Evolutionary conservation across 495 filamentous ascomycete species (phyloP).

Genomic region (Xylaria palmicola): DNA sequence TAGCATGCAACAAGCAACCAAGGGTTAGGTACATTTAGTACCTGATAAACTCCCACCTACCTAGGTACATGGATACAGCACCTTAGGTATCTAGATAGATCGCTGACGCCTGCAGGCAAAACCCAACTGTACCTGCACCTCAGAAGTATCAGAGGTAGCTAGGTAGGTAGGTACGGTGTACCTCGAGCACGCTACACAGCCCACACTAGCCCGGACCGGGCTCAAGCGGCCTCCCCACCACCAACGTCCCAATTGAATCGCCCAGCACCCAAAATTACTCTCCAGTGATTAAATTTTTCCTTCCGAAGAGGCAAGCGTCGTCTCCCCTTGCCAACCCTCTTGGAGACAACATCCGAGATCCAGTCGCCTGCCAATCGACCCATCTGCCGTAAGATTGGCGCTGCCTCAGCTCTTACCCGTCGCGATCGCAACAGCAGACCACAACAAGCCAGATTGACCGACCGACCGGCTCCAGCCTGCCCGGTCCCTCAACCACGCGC

Average conservation of each 20-base stretch:
- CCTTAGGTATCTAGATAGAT: too few relatives aligned
- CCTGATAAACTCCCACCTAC: too few relatives aligned
- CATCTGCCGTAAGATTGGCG: conserved; percentile 14
- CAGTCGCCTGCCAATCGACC: conserved; percentile 18
- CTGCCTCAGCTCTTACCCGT: conserved; percentile 1
- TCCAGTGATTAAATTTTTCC: conserved; percentile 20
- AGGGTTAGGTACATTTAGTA: too few relatives aligned
- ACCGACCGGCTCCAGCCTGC: conserved; percentile 17
- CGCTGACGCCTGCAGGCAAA: neutral
- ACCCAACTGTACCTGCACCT: too few relatives aligned
- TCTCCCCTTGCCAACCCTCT: conserved; percentile 18
- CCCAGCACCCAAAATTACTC: conserved; percentile 13
- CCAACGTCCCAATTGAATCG: conserved; percentile 17
- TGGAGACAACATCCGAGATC: conserved; percentile 11
- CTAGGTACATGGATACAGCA: too few relatives aligned
- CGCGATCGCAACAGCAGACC: neutral
- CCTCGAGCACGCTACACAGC: too few relatives aligned
- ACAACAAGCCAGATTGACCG: conserved; percentile 12
- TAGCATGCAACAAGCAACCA: too few relatives aligned
- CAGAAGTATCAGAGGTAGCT: neutral
- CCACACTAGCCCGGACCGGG: conserved; percentile 2
- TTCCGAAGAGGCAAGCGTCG: conserved; percentile 14
- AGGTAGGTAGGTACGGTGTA: neutral
- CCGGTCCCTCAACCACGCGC: conserved; percentile 12
- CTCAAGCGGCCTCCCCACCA: conserved; percentile 17